Conservation (phyloP, 306 rosid genomes). For the Pterocarpus santalinus region DNA sequence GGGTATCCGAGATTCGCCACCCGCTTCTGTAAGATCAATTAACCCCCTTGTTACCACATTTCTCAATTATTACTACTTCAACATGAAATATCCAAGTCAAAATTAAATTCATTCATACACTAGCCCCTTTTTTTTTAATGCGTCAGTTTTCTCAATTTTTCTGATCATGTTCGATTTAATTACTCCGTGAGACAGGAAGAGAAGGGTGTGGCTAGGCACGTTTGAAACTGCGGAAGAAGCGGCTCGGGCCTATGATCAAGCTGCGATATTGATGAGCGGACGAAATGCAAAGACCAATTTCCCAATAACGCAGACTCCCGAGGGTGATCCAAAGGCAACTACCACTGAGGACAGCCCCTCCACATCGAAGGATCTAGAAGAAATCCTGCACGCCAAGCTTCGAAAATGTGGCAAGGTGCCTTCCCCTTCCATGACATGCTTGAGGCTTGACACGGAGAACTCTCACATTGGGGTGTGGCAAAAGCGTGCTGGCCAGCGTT, state of each 20-base stretch:
- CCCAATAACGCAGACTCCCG: constrained; percentile 60
- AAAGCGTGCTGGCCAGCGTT: constrained; percentile 71
- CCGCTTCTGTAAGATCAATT: constrained; percentile 73
- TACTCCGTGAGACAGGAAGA: constrained; percentile 63
- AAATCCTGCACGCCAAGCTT: constrained; percentile 85
- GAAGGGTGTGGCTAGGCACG: constrained; percentile 99
- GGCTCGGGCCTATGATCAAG: constrained; percentile 97
- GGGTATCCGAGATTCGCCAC: constrained; percentile 99
- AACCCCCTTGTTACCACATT: neutral
- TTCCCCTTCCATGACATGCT: constrained; percentile 89
- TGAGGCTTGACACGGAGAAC: constrained; percentile 88
- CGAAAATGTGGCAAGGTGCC: constrained; percentile 74
- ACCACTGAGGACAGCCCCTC: constrained; percentile 24
- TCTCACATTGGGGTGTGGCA: constrained; percentile 94
- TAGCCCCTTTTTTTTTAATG: neutral
- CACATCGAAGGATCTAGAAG: constrained; percentile 61
- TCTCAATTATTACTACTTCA: neutral
- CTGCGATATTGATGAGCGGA: constrained; percentile 93
- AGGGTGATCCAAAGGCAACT: constrained; percentile 40
- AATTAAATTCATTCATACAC: too few relatives aligned
- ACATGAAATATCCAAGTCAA: too few relatives aligned
- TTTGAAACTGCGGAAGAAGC: constrained; percentile 99
- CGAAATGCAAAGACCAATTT: constrained; percentile 96
- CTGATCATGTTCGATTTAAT: neutral
- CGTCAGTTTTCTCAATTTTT: neutral